These are phyloP conservation scores for Flueggea neowawraea DNA, from an alignment of 441 rosid genomes.

Conservation along the genomic window DNA sequence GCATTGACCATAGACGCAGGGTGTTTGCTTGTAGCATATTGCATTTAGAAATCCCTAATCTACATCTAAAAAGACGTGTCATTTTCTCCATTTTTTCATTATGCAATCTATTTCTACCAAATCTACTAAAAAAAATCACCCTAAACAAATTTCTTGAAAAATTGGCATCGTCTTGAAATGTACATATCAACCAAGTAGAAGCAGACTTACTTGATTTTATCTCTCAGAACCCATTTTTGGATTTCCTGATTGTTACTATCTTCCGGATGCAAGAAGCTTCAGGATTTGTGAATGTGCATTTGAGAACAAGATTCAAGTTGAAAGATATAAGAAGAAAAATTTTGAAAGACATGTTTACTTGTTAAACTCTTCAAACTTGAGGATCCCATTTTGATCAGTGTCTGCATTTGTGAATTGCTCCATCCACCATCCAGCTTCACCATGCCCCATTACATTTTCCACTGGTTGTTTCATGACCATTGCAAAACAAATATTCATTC, in stretches of 20 bases:
- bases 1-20: too few species aligned
- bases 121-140: too few species aligned
- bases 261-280: slow-evolving; percentile 75
- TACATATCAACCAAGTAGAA: too few species aligned
- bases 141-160: too few species aligned
- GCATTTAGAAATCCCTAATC: too few species aligned
- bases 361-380: slow-evolving; percentile 52
- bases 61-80: too few species aligned
- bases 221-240: slow-evolving; percentile 51
- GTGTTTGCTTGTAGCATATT: too few species aligned
- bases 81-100: too few species aligned
- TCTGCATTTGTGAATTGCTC: slow-evolving; percentile 56
- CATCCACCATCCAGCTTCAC: slow-evolving; percentile 85
- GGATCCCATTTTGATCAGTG: slow-evolving; percentile 40
- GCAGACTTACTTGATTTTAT: slow-evolving; percentile 31
- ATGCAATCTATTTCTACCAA: too few species aligned
- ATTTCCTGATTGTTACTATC: slow-evolving; percentile 49
- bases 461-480: slow-evolving; percentile 16
- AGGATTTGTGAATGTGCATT: not conserved
- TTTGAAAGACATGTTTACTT: slow-evolving; percentile 27
- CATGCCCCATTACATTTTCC: slow-evolving; percentile 40
- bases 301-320: too few species aligned
- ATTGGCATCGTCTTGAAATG: too few species aligned
- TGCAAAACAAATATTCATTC: not conserved
- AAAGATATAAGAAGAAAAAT: too few species aligned